A percentile compares a stretch with the other conserved stretches of the same genome.
Evolutionary conservation across 1,284 basidiomycete species (phyloP).

Genomic region (Limonomyces culmigenus): DNA sequence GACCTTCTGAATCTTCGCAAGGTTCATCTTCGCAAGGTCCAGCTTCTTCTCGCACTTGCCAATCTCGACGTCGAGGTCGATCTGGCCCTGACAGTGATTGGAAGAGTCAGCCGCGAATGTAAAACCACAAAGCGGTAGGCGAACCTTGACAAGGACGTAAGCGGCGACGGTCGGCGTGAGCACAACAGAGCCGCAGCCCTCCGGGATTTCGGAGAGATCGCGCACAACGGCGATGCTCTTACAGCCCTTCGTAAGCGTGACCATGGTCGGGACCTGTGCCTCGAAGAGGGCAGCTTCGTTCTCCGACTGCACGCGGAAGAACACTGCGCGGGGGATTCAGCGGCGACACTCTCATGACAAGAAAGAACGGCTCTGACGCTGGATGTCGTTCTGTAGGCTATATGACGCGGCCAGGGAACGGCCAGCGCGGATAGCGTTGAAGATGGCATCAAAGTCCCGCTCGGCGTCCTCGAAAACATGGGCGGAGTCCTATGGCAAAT

Average conservation of each 20-base stretch:
- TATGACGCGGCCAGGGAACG: slow-evolving; percentile 87
- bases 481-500: slow-evolving; percentile 30
- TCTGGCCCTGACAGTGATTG: slow-evolving; percentile 35
- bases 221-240: slow-evolving; percentile 34
- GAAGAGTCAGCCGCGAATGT: neutral
- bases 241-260: slow-evolving; percentile 81
- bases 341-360: neutral
- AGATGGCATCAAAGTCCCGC: slow-evolving; percentile 77
- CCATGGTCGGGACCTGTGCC: slow-evolving; percentile 60
- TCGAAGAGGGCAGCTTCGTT: slow-evolving; percentile 50
- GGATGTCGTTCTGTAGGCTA: slow-evolving; percentile 77
- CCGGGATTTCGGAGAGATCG: slow-evolving; percentile 46
- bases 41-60: slow-evolving; percentile 80
- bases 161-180: slow-evolving; percentile 64
- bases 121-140: slow-evolving; percentile 12
- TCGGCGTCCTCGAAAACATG: slow-evolving; percentile 65
- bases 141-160: slow-evolving; percentile 71
- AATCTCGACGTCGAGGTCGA: slow-evolving; percentile 75
- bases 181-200: slow-evolving; percentile 77
- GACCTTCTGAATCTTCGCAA: slow-evolving; percentile 67
- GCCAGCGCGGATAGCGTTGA: slow-evolving; percentile 62
- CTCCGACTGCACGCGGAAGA: slow-evolving; percentile 57
- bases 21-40: slow-evolving; percentile 45
- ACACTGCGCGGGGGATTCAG: slow-evolving; percentile 34
- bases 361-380: slow-evolving; percentile 30